Base-by-base conservation (phyloP, 1,284 basidiomycete genomes). In the Austropuccinia psidii region DNA sequence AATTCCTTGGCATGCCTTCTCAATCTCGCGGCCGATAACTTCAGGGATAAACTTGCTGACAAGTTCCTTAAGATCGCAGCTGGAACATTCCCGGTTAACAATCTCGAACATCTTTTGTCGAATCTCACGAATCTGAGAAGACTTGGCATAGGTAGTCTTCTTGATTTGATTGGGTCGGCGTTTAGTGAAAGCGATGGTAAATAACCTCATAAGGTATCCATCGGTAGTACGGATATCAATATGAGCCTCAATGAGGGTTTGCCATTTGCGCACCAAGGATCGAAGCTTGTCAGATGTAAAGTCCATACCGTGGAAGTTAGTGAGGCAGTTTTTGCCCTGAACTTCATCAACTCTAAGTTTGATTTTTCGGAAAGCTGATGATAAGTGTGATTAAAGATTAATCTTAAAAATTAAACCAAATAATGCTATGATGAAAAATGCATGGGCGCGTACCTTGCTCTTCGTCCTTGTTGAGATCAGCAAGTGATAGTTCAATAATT, bases 71-170 rank as follows among this genome's bases (percentile, higher is more conserved):
- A 99, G 84, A 84, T 98, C 96, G 82, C 92, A 95, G 79, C 88
- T 91, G 77, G 91, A 87, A 75, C 93, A 91, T 84, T 99, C 96
- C 79, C 95, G 89, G 77, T 88, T 93, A 88, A 98, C 97, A 83
- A 98, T 97, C 86, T 99, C 96, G 80, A 96, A 93, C 95, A 98
- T 98, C 88, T 98, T 98, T 84, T 92, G 91, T 82, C 96, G 87
- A 83, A 99, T 98, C 85, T 96, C 93, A 77, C 92, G 89, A 80
- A 98, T 87, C 85, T 99, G 96, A 79, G 89, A 86, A 31, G 91
- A 86, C 84, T 98, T 90, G 73, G 96, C 96, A 83, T 98, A 99
- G 61, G 96, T 98, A 75, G 96, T 99, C 87, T 98, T 98, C 85
- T 90, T 90, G 81, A 98, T 95, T 85, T 98, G 96, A 82, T 90